These are phyloP conservation scores for Collybia nuda DNA, from an alignment of 768 basidiomycete species.

Conservation along the genomic window DNA sequence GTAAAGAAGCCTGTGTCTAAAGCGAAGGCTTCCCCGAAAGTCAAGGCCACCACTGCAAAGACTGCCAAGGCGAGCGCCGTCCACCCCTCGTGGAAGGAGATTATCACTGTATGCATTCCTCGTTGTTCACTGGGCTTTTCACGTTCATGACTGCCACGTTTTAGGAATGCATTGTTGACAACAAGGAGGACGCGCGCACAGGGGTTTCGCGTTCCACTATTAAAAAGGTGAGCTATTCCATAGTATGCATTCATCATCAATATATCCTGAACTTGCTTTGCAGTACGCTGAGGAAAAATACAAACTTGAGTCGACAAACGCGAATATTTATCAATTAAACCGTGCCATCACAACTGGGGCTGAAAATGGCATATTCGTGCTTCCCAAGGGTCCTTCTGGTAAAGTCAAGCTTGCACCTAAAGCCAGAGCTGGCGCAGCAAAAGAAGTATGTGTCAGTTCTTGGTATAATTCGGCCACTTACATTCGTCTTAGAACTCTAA, in stretches of 20 bases:
- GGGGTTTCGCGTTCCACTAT: conserved; percentile 78
- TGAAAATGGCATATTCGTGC: conserved; percentile 41
- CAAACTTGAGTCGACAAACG: conserved; percentile 65
- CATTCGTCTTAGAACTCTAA: conserved; percentile 41
- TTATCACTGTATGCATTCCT: conserved; percentile 40
- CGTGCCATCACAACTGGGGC: conserved; percentile 72
- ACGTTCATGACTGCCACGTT: background rate
- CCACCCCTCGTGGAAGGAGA: conserved; percentile 57
- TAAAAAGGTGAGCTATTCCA: conserved; percentile 67
- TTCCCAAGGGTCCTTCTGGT: conserved; percentile 50
- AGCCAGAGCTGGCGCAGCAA: conserved; percentile 45
- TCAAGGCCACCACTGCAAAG: conserved; percentile 26
- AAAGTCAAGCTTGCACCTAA: conserved; percentile 68
- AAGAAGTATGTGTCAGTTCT: conserved; percentile 49
- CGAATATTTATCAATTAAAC: conserved; percentile 70
- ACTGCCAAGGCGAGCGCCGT: conserved; percentile 19
- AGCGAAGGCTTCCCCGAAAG: conserved; percentile 29
- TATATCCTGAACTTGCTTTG: conserved; percentile 9
- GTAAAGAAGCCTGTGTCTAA: conserved; percentile 22
- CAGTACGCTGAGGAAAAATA: conserved; percentile 86
- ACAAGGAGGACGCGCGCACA: conserved; percentile 62
- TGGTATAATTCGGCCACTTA: conserved; percentile 2
- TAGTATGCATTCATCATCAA: background rate
- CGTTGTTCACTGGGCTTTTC: background rate
- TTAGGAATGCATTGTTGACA: conserved; percentile 71